These are phyloP conservation scores for Candida sakaeoensis DNA, from an alignment of 805 yeast genomes.

Conservation along the genomic window DNA sequence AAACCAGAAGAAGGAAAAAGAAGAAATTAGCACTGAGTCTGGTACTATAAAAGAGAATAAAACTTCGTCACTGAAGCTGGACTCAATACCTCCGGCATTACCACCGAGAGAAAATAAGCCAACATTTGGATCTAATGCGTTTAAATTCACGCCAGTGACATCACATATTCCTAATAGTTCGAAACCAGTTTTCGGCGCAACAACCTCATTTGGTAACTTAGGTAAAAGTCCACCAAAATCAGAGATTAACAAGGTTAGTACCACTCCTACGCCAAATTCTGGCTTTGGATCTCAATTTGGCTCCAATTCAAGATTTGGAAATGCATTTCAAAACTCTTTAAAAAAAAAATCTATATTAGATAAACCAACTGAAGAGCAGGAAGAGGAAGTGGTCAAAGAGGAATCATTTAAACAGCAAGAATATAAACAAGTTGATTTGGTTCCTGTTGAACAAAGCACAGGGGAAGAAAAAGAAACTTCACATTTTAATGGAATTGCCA, in stretches of 20 bases:
- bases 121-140: slow-evolving; percentile 20
- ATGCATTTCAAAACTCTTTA: slow-evolving; percentile 53
- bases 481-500: slow-evolving; percentile 66
- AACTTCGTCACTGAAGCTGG: background rate
- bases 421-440: slow-evolving; percentile 58
- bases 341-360: slow-evolving; percentile 59
- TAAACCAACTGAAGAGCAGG: slow-evolving; percentile 17
- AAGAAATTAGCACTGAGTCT: too few relatives aligned
- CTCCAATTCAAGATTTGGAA: slow-evolving; percentile 43
- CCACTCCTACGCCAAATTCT: background rate
- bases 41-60: background rate
- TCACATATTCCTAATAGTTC: slow-evolving; percentile 11
- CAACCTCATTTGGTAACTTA: slow-evolving; percentile 36
- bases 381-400: slow-evolving; percentile 15
- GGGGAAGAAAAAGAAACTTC: slow-evolving; percentile 89
- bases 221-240: slow-evolving; percentile 12
- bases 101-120: slow-evolving; percentile 11
- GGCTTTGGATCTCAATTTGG: slow-evolving; percentile 35
- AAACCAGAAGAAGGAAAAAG: too few relatives aligned
- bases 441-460: slow-evolving; percentile 57
- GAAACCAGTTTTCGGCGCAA: slow-evolving; percentile 37
- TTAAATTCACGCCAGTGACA: slow-evolving; percentile 13
- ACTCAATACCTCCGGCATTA: slow-evolving; percentile 3
- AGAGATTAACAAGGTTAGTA: background rate
- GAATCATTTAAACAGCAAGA: slow-evolving; percentile 23